Evolutionary conservation across 345 rosid genomes (phyloP), one percentile per base, ranked within the genome.

Genomic region (Carallia pectinifolia): DNA sequence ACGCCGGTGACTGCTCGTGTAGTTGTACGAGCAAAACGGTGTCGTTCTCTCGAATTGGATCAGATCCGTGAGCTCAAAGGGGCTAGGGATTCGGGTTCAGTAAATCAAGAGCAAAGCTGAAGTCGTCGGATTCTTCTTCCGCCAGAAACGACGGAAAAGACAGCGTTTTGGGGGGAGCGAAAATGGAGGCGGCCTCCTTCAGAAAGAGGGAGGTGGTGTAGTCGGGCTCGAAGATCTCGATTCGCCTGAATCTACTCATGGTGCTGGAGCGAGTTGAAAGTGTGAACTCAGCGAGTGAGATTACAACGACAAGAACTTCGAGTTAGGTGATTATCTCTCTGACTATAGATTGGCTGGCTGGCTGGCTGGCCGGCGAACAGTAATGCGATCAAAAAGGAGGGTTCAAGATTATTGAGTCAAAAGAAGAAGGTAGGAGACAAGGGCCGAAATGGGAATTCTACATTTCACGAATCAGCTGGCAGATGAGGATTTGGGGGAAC

Each of bases 31-130:
- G 72, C 65, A 82, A 66, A 74, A 64, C 39, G 81, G 68, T 56
- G 89, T 83, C 69, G 83, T 68, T 53, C 53, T 77, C 67, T 87
- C 84, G 58, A 85, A 56, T 69, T 75, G 81, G 61, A 92, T 78
- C 73, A 92, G 85, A 86, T 92, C 91, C 53, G 90, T 75, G 54
- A 82, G 60, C 38, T 79, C 86, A 19, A 86, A 73, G 17, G 89
- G 81, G 31, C 15, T 7, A 18, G 76, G 76, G 70, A 17, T 44
- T 53, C 16, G 78, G 79, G 66, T n/a, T 53, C 3, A 83, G 30
- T 58, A 87, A 63, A n/a, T 81, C 88, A 52, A 85, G 76, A 53
- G 86, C 75, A 77, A 78, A 76, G 72, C 71, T 53, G 58, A 70
- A 60, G 52, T 78, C 79, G 27, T 48, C 39, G 2, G n/a, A 33